phyloP scores from a whole-genome alignment of 305 asterid species.

The Andrographis paniculata region DNA sequence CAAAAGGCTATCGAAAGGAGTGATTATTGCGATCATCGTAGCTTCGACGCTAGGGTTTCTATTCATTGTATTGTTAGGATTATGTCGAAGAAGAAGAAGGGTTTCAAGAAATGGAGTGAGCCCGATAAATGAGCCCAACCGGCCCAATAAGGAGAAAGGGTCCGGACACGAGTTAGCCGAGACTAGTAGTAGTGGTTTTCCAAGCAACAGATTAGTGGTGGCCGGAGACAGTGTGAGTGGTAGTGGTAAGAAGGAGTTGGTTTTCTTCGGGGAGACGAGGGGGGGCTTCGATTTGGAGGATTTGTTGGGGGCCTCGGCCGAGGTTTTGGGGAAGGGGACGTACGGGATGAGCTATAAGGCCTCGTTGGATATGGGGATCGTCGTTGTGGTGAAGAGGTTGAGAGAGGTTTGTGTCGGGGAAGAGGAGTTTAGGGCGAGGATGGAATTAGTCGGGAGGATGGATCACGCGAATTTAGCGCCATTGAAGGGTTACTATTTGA shows the following conservation, averaged over 20 bases:
- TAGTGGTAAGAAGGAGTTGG: slow-evolving; percentile 36
- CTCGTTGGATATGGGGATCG: slow-evolving; percentile 45
- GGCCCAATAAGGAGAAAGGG: background rate
- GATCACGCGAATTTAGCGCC: slow-evolving; percentile 61
- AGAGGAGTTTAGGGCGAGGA: slow-evolving; percentile 49
- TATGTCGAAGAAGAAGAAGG: slow-evolving; percentile 32
- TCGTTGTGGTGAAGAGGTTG: slow-evolving; percentile 76
- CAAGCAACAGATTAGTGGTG: slow-evolving; percentile 20
- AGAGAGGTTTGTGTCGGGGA: slow-evolving; percentile 56
- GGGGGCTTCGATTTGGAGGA: slow-evolving; percentile 66
- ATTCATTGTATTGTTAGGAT: slow-evolving; percentile 35
- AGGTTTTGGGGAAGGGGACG: slow-evolving; percentile 86
- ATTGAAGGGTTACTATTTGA: slow-evolving; percentile 59
- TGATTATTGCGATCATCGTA: slow-evolving; percentile 62
- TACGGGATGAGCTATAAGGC: slow-evolving; percentile 80
- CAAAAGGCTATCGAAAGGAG: slow-evolving; percentile 53
- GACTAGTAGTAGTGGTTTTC: slow-evolving; percentile 23
- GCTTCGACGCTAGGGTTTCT: slow-evolving; percentile 43
- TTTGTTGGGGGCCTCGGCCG: slow-evolving; percentile 77
- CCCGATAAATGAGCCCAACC: slow-evolving; percentile 14
- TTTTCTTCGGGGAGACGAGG: slow-evolving; percentile 38
- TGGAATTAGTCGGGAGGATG: slow-evolving; percentile 63
- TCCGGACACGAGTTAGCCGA: no score
- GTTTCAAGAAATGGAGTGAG: slow-evolving; percentile 20
- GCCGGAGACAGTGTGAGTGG: slow-evolving; percentile 17